Base-by-base conservation (phyloP, 805 yeast genomes). In the Kazachstania kunashirensis region DNA sequence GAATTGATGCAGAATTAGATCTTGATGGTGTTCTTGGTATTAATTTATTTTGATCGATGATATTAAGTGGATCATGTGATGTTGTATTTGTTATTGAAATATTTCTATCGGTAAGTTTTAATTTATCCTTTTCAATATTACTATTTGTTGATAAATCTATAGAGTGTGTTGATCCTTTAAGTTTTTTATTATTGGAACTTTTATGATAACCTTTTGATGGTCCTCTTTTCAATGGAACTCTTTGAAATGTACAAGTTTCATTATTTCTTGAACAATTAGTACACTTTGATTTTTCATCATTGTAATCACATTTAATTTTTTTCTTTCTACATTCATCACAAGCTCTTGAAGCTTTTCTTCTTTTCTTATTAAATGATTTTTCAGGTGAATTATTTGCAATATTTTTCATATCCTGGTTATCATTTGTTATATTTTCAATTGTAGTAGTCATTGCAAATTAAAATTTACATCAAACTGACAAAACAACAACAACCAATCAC, bases 251-350 rank as follows among this genome's bases (percentile, higher is more conserved):
- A 54, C 94, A 82, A 2, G 50, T 52, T 32, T 79, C 85, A 32
- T 67, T 68, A 47, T 67, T 74, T 50, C 74, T 76, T 12, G 60
- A 52, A 55, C 94, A 82, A 44, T 73, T 77, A 11, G 77, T 60
- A 54, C 94, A 82, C n/a, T 76, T 68, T 8, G 62, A 60, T 46
- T 62, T 70, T 14, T 71, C 64, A 5, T 66, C 57, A 18, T 68
- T 68, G 16, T 82, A 84, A 53, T 81, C 77, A 59, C 94, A 82
- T 37, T 74, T 67, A 16, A 81, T 69, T 52, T 82, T 82, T 55
- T 80, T 79, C 31, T 81, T 66, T 25, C 92, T 67, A 55, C 92
- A 82, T 37, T 79, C 77, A 53, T 82, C 94, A 53, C 94, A 82
- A 2, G 89, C 92, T 36, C 94, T 58, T 1, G 86, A 79, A 0